These are phyloP conservation scores for Gynochthodes officinalis DNA, from an alignment of 257 asterid genomes.

Conservation along the genomic window DNA sequence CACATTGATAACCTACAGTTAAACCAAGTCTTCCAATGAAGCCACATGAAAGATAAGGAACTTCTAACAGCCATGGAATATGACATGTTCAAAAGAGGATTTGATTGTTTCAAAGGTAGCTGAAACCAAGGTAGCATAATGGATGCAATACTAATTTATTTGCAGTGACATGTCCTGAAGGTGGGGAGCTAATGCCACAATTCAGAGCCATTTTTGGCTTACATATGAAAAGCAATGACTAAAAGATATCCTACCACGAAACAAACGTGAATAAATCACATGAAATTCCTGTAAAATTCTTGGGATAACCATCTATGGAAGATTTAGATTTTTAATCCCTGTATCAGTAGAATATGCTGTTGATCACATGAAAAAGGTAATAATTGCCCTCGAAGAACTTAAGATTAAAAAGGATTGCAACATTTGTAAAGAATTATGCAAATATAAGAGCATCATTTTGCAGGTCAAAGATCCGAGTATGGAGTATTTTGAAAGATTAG, in stretches of 20 bases:
- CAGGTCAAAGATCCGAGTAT: background rate
- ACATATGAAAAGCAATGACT: background rate
- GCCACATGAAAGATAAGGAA: background rate
- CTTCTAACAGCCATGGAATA: background rate
- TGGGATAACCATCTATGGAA: no score
- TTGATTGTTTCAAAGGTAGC: no score
- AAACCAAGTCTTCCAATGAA: constrained; percentile 4
- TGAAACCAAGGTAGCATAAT: no score
- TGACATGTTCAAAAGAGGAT: background rate
- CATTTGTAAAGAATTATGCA: background rate
- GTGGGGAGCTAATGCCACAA: background rate
- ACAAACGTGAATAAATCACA: background rate
- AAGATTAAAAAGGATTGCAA: background rate
- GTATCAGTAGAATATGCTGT: background rate
- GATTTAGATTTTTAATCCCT: no score
- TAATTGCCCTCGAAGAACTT: no score
- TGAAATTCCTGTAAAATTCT: no score
- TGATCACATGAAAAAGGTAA: background rate
- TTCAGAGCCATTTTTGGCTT: background rate
- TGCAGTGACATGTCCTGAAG: no score
- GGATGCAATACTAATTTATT: no score
- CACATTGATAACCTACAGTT: constrained; percentile 75
- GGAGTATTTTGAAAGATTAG: background rate
- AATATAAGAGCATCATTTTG: no score
- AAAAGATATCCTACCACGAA: background rate